Evolutionary conservation across 257 asterid genomes (phyloP).

Genomic region (Ligustrum vulgare): DNA sequence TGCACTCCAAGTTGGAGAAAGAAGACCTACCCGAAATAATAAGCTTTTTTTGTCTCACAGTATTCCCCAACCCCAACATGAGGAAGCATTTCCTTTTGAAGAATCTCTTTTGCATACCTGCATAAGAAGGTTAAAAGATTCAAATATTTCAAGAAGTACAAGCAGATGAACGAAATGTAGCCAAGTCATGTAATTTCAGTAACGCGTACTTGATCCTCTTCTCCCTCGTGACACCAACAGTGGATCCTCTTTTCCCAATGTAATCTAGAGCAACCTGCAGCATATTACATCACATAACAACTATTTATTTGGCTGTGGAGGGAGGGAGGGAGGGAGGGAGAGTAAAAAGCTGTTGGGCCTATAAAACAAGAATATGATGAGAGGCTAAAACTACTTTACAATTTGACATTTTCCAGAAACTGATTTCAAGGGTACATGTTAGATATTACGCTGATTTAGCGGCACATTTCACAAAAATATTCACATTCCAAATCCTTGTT

Average conservation of each 20-base stretch:
- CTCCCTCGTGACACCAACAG: constrained; percentile 94
- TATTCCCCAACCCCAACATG: constrained; percentile 94
- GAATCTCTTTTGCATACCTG: constrained; percentile 95
- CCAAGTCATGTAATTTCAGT: constrained; percentile 18
- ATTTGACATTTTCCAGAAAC: constrained; percentile 7
- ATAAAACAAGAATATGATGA: background rate
- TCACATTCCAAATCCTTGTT: background rate
- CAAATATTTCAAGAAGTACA: constrained; percentile 15
- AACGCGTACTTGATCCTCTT: constrained; percentile 84
- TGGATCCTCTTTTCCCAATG: constrained; percentile 96
- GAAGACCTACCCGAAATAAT: constrained; percentile 76
- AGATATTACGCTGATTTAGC: background rate
- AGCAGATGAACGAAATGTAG: background rate
- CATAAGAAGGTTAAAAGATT: constrained; percentile 19
- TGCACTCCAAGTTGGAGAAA: constrained; percentile 8
- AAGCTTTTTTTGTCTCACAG: constrained; percentile 96
- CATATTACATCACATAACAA: constrained; percentile 1
- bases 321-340: background rate
- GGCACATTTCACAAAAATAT: background rate
- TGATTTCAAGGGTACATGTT: background rate
- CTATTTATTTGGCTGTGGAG: constrained; percentile 2
- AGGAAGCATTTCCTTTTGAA: constrained; percentile 98
- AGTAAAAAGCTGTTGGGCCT: background rate
- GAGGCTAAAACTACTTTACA: background rate
- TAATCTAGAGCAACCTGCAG: constrained; percentile 93